These are phyloP conservation scores for Suillus bovinus DNA, from an alignment of 768 basidiomycete species.

Conservation along the genomic window DNA sequence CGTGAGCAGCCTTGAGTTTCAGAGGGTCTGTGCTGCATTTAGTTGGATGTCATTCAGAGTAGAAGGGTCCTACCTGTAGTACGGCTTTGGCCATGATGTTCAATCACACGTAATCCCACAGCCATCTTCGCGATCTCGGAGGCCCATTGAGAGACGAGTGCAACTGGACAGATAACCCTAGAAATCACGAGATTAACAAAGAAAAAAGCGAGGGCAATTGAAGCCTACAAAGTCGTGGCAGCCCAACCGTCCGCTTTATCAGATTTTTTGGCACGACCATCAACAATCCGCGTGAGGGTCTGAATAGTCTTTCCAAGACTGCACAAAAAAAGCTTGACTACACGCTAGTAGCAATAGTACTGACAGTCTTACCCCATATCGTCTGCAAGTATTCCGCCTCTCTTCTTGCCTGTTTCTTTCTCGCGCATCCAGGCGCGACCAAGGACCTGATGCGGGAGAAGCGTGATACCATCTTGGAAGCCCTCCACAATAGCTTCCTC, in stretches of 20 bases:
- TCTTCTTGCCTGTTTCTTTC: conserved; percentile 75
- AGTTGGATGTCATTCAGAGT: background rate
- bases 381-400: conserved; percentile 89
- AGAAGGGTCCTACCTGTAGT: conserved; percentile 53
- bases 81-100: conserved; percentile 81
- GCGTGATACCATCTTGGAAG: conserved; percentile 64
- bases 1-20: conserved; percentile 53
- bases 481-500: conserved; percentile 74
- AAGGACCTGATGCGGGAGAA: conserved; percentile 87
- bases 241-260: conserved; percentile 76
- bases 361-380: conserved; percentile 69
- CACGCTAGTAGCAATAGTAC: background rate
- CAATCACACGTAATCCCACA: conserved; percentile 62
- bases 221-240: conserved; percentile 68
- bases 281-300: conserved; percentile 82
- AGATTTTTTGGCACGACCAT: conserved; percentile 67
- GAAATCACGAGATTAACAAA: background rate
- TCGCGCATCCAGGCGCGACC: conserved; percentile 87
- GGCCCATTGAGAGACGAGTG: conserved; percentile 90
- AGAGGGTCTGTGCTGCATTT: conserved; percentile 47
- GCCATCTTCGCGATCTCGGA: conserved; percentile 78
- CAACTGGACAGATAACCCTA: conserved; percentile 87
- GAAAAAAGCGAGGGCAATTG: background rate
- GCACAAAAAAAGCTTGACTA: background rate
- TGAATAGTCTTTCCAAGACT: conserved; percentile 93